Base-by-base conservation (phyloP, 495 filamentous ascomycete species). In the Aspergillus bridgeri region DNA sequence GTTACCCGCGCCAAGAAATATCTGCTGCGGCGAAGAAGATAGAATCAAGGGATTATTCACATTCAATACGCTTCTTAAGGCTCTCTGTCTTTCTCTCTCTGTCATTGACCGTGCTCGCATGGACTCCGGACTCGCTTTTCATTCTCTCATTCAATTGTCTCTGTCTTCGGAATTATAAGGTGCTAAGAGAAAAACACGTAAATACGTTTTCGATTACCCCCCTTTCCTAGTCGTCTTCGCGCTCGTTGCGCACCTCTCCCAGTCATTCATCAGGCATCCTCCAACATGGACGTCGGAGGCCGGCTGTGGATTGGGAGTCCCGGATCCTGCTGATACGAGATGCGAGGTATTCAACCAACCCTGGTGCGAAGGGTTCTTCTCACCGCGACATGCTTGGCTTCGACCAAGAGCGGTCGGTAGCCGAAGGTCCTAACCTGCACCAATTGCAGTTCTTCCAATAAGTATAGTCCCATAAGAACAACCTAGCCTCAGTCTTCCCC, bases 1-100 rank as follows among this genome's bases (percentile, higher is more conserved):
- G 6, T 29, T 29, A 29, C 54, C 47, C 47, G 55, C 55, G 55
- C 55, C 55, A 57, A 57, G 55, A 57, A 50, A 19, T 25, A 25
- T 54, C 21, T 33, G 24, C 7, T 20, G 42, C 19, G 18, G 18
- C 42, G 29, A 50, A 50, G 29, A 52, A 54, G 17, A 22, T 25
- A 13, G n/a, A 54, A 17, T 25, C 42, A 7, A 15, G 11, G 8
- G 5, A 38, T 38, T 38, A 2, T 13, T 38, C 57, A 42, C 47
- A 42, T 56, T 49, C 51, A 60, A 47, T 56, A 53, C 33, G 33
- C 33, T 38, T 38, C 33, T 38, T 15, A 38, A 38, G 33, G n/a
- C n/a, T n/a, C n/a, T n/a, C n/a, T n/a, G n/a, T n/a, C n/a, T n/a
- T n/a, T n/a, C n/a, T n/a, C n/a, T n/a, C n/a, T n/a, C 33, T 15